These are phyloP conservation scores for Cadophora gregata DNA, from an alignment of 2,329 filamentous ascomycete genomes.

Conservation along the genomic window DNA sequence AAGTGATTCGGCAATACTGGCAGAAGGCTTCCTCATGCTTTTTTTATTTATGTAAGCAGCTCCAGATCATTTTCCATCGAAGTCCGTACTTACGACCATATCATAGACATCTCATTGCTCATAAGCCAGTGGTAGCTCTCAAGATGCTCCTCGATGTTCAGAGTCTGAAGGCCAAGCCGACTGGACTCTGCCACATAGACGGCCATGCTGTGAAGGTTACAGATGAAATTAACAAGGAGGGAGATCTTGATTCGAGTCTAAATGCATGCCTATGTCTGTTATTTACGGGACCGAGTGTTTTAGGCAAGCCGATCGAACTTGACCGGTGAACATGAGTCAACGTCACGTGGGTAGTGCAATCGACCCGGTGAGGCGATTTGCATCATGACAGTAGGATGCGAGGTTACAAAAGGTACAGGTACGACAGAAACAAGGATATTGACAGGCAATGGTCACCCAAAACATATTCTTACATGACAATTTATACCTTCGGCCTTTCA, in stretches of 20 bases:
- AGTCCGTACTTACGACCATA: conserved; percentile 29
- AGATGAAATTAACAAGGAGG: neutral
- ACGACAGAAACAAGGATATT: neutral
- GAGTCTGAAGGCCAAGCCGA: conserved; percentile 29
- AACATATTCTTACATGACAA: neutral
- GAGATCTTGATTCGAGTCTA: neutral
- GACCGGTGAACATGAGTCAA: conserved; percentile 15
- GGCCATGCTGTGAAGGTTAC: conserved; percentile 16
- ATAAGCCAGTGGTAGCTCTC: conserved; percentile 25
- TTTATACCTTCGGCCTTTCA: conserved; percentile 21
- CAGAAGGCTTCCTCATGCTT: conserved; percentile 15
- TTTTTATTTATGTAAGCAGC: neutral
- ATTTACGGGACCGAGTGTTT: neutral
- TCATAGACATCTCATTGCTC: conserved; percentile 20
- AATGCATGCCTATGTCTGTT: neutral
- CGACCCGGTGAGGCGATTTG: neutral
- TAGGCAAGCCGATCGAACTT: neutral
- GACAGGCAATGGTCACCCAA: neutral
- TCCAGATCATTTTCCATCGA: neutral
- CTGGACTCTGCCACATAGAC: conserved; percentile 26
- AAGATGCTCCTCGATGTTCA: conserved; percentile 30
- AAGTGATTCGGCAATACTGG: conserved; percentile 19
- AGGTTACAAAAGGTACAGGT: neutral
- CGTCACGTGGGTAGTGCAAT: conserved; percentile 13
- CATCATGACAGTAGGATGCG: neutral